Conservation (phyloP, 345 rosid genomes). For the Corchorus capsularis region DNA sequence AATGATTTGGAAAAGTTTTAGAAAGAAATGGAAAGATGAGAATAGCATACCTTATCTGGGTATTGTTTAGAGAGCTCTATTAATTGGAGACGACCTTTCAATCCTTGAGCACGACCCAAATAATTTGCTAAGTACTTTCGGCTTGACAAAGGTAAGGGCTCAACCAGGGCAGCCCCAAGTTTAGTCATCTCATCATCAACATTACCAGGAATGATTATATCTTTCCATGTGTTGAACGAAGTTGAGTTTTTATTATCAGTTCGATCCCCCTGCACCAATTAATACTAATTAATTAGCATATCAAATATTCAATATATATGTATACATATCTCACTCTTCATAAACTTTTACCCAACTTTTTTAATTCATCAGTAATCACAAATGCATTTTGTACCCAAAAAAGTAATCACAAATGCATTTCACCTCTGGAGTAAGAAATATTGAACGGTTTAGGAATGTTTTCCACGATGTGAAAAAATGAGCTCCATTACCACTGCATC, state of each 20-base stretch:
- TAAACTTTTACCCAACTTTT: not conserved
- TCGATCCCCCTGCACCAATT: constrained; percentile 95
- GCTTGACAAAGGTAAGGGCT: constrained; percentile 73
- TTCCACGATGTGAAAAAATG: constrained; percentile 81
- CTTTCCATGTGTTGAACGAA: constrained; percentile 96
- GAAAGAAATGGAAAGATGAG: too few species aligned
- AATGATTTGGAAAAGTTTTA: too few species aligned
- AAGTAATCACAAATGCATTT: constrained; percentile 4
- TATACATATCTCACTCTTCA: too few species aligned
- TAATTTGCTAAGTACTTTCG: constrained; percentile 88
- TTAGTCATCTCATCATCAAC: constrained; percentile 87
- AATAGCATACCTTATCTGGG: constrained; percentile 69
- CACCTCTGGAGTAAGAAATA: constrained; percentile 87
- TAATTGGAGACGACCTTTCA: constrained; percentile 73
- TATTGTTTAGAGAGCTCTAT: constrained; percentile 77
- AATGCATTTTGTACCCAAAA: too few species aligned
- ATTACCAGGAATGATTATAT: constrained; percentile 94
- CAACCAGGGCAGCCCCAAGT: constrained; percentile 46
- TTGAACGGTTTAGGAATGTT: constrained; percentile 70
- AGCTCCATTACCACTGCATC: constrained; percentile 68
- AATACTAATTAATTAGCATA: too few species aligned
- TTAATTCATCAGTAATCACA: too few species aligned
- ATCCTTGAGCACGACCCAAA: constrained; percentile 91
- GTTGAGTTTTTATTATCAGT: constrained; percentile 83
- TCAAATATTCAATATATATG: too few species aligned